Conservation (phyloP, 2,329 filamentous ascomycete genomes). For the Microcyclospora tardicrescens region DNA sequence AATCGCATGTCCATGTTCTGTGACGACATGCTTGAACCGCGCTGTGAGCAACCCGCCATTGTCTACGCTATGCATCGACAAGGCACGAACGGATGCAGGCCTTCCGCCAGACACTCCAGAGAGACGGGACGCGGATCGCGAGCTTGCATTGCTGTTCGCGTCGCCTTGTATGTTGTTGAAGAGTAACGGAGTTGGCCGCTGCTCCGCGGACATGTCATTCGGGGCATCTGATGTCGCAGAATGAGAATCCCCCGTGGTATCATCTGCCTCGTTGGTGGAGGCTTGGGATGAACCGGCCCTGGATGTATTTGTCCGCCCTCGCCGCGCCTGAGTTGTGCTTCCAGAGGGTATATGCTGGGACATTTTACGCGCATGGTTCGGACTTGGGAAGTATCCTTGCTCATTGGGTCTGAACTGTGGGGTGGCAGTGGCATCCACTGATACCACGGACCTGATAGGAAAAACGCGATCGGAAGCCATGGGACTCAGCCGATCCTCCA, state of each 20-base stretch:
- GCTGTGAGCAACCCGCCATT: constrained; percentile 46
- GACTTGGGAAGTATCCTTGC: constrained; percentile 25
- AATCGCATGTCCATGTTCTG: constrained; percentile 65
- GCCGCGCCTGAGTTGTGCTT: not conserved
- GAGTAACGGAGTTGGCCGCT: not conserved
- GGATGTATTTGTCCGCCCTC: constrained; percentile 4
- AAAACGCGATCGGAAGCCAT: constrained; percentile 51
- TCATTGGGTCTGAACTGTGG: not conserved
- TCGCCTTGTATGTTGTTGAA: not conserved
- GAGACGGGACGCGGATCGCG: not conserved
- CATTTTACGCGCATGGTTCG: constrained; percentile 10
- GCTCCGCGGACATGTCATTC: not conserved
- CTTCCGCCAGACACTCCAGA: not conserved
- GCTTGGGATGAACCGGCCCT: not conserved
- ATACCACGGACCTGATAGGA: constrained; percentile 68
- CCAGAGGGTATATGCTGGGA: constrained; percentile 4
- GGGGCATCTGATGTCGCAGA: not conserved
- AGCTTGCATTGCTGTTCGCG: not conserved
- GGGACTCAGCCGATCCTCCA: constrained; percentile 21
- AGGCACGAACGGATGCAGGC: not conserved
- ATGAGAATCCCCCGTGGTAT: too few species aligned
- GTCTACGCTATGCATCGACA: constrained; percentile 18
- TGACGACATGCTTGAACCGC: constrained; percentile 66
- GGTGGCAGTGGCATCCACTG: constrained; percentile 45
- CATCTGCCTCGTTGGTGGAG: not conserved